Evolutionary conservation across 441 rosid genomes (phyloP).

Genomic region (Cnidoscolus chayamansa): DNA sequence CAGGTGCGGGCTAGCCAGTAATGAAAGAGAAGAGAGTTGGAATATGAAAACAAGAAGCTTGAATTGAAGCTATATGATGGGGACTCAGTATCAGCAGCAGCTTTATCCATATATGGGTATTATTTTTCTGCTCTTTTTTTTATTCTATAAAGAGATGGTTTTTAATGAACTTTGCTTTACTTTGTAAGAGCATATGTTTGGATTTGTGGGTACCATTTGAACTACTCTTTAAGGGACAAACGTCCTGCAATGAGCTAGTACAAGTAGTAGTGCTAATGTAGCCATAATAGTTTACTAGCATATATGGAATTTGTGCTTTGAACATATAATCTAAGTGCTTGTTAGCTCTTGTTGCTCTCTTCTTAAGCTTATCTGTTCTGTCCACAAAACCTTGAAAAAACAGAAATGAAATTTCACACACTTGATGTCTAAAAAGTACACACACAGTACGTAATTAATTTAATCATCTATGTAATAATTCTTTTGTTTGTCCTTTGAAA

Average conservation of each 20-base stretch:
- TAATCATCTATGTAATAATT: too few species aligned
- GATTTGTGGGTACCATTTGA: constrained; percentile 28
- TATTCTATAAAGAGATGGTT: neutral
- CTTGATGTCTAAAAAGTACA: neutral
- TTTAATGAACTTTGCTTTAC: constrained; percentile 17
- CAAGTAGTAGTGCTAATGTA: constrained; percentile 1
- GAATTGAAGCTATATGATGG: constrained; percentile 3
- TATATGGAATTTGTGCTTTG: neutral
- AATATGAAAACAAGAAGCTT: constrained; percentile 1
- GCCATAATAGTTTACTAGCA: constrained; percentile 1
- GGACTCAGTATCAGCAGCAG: constrained; percentile 10
- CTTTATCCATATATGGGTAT: constrained; percentile 11
- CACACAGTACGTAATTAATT: too few species aligned
- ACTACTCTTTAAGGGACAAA: constrained; percentile 22
- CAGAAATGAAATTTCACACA: neutral
- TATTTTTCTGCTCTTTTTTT: neutral
- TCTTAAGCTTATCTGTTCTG: neutral
- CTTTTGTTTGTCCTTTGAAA: too few species aligned
- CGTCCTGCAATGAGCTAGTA: constrained; percentile 11
- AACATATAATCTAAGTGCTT: neutral
- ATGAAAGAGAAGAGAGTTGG: constrained; percentile 10
- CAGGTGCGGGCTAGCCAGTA: constrained; percentile 30
- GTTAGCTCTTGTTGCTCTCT: constrained; percentile 3
- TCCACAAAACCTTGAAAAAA: neutral
- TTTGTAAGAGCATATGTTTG: constrained; percentile 19